Base-by-base conservation (phyloP, 768 basidiomycete genomes). In the Agrocybe praecox region DNA sequence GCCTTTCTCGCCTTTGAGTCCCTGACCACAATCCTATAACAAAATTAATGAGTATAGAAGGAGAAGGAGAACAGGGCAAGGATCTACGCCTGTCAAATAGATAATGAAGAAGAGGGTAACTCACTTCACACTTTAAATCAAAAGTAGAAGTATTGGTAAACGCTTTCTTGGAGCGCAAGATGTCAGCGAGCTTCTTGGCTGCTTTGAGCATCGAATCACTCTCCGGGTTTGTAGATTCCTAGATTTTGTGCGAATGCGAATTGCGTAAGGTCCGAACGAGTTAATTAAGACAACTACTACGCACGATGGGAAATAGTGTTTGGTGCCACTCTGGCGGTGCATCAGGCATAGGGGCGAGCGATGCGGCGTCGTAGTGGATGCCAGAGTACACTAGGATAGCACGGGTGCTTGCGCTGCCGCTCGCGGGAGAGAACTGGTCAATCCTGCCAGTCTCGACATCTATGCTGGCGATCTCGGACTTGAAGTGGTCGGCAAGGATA, bases 301-400 rank as follows among this genome's bases (percentile, higher is more conserved):
- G 65, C 57, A 81, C 84, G 10, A 86, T 76, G 8, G 87, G 87
- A 66, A 94, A 93, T 47, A 91, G 68, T 2, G 90, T 94, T 65
- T 94, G 90, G 72, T 98, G 96, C 83, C 96, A 99, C 56, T 92
- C 94, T 23, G 76, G 67, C 0, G 92, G 91, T 2, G 90, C 92
- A 46, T 87, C 86, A 9, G 77, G 75, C 71, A 84, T 79, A 0
- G 94, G 97, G 15, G 96, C 86, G 40, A 96, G 74, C 0, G 91
- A 88, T 6, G 89, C 85, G 9, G 92, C 92, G 70, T 99, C 96
- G 71, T 99, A 99, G 70, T 98, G 96, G 46, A 98, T 97, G 2
- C 96, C 96, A 0, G 92, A 94, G 74, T 98, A 98, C 4, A 98
- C 79, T n/a, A 98, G 67, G 14, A 97, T 70, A 55, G 86, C 88